Conservation (phyloP, 192 early-diverging fungal genomes). For the Coemansia sp. region DNA sequence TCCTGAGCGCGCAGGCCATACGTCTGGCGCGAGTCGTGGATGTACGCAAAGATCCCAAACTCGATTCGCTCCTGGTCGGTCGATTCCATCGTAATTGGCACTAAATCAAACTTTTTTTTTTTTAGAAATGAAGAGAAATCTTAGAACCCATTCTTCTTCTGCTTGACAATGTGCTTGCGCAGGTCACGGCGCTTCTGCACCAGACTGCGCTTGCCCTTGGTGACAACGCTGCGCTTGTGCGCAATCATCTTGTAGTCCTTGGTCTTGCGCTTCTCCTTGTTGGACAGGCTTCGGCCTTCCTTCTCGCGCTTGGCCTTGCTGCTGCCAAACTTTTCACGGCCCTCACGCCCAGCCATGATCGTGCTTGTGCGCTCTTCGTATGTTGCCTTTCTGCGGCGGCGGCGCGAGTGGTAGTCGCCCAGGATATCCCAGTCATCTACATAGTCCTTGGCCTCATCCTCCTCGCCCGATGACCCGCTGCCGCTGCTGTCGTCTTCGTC, state of each 20-base stretch:
- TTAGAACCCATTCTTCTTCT: conserved; percentile 46
- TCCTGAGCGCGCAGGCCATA: conserved; percentile 42
- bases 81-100: neutral
- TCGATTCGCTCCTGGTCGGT: conserved; percentile 3
- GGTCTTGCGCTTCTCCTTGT: conserved; percentile 88
- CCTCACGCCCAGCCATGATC: conserved; percentile 88
- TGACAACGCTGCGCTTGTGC: conserved; percentile 80
- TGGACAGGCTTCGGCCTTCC: conserved; percentile 72
- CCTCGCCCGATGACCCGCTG: conserved; percentile 15
- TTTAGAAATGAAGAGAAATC: neutral
- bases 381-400: conserved; percentile 68
- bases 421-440: conserved; percentile 48
- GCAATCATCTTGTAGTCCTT: conserved; percentile 96
- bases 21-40: conserved; percentile 36
- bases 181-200: conserved; percentile 66
- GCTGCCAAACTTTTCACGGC: conserved; percentile 87
- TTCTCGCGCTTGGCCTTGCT: conserved; percentile 75
- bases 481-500: conserved; percentile 7
- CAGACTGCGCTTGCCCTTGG: conserved; percentile 72
- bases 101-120: no score
- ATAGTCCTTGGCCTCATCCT: conserved; percentile 28
- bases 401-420: conserved; percentile 52
- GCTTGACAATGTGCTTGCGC: conserved; percentile 43
- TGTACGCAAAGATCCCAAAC: conserved; percentile 42
- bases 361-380: conserved; percentile 88